Base-by-base conservation (phyloP, 345 rosid genomes). In the Kandelia obovata region DNA sequence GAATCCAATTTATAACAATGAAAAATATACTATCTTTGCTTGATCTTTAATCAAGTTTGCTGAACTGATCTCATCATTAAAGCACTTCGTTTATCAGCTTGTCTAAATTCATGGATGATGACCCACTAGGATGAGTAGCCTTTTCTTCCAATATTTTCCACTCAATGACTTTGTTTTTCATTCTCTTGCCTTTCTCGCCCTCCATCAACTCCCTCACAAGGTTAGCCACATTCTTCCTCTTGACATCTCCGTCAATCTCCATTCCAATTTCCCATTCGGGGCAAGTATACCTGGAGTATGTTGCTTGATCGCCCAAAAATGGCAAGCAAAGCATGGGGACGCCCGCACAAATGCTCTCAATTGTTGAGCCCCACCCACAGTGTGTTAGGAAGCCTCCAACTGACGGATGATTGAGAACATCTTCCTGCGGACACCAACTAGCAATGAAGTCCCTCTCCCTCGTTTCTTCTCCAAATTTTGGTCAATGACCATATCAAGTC, bases 361-460 rank as follows among this genome's bases (percentile, higher is more conserved):
- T 32, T 19, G 70, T 72, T 17, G 74, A 75, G 59, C 51, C 51
- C 74, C 74, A 64, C 2, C 66, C 56, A 13, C 49, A 2, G 49
- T 43, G 49, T 1, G 52, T 59, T 49, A 73, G 51, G 53, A 73
- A 73, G 8, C 71, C 67, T 20, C 62, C 72, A 6, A 73, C 8
- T 3, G 72, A 53, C 19, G 67, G 72, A 35, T 67, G 77, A 25
- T 67, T 73, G 16, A 73, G 67, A 30, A 73, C 77, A 53, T 67
- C n/a, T 26, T 73, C 72, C 53, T 73, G 77, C 2, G 57, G 72
- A 26, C 77, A 73, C 72, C 72, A 73, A 26, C 72, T 53, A n/a
- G 62, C 61, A 43, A 67, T 32, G 25, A 73, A 32, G 11, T 67
- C 43, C 30, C 77, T 60, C 7, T 61, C 72, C 43, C 61, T 39